Percentiles rank a stretch among this genome's conserved stretches.
Conservation (phyloP, 129 eudicot genomes). For the Apium graveolens region DNA sequence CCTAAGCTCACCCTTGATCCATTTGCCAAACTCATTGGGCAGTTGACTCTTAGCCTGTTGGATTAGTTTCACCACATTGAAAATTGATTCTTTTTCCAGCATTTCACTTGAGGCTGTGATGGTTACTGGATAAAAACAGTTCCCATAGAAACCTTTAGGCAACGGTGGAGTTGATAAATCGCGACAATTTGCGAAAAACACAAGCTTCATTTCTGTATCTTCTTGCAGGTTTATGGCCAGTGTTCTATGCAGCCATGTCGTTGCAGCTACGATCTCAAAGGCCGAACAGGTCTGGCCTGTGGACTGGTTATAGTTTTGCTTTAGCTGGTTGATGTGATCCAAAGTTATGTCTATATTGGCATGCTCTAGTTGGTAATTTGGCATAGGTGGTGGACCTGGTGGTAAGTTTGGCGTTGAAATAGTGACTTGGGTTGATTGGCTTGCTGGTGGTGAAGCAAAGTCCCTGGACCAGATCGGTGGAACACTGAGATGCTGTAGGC, state of each 20-base stretch:
- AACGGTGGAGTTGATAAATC: constrained; percentile 28
- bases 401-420: constrained; percentile 4
- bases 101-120: constrained; percentile 25
- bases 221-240: constrained; percentile 20
- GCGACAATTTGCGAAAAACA: constrained; percentile 50
- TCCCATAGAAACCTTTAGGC: constrained; percentile 55
- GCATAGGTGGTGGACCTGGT: constrained; percentile 29
- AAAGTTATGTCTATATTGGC: constrained; percentile 45
- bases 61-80: constrained; percentile 37
- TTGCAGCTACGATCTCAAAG: constrained; percentile 46
- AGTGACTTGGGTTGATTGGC: not conserved
- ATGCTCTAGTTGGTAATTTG: constrained; percentile 42
- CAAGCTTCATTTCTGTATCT: constrained; percentile 28
- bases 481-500: constrained; percentile 19
- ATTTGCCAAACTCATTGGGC: constrained; percentile 24
- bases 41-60: constrained; percentile 39
- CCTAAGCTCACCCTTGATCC: constrained; percentile 15
- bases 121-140: constrained; percentile 47
- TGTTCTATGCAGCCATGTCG: constrained; percentile 39
- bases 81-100: constrained; percentile 9
- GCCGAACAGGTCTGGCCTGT: constrained; percentile 23
- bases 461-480: constrained; percentile 47
- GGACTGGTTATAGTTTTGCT: constrained; percentile 19
- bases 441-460: constrained; percentile 32
- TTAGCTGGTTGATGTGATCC: constrained; percentile 30